phyloP scores from a whole-genome alignment of 805 yeast genomes.

The Ogataea wickerhamii region DNA sequence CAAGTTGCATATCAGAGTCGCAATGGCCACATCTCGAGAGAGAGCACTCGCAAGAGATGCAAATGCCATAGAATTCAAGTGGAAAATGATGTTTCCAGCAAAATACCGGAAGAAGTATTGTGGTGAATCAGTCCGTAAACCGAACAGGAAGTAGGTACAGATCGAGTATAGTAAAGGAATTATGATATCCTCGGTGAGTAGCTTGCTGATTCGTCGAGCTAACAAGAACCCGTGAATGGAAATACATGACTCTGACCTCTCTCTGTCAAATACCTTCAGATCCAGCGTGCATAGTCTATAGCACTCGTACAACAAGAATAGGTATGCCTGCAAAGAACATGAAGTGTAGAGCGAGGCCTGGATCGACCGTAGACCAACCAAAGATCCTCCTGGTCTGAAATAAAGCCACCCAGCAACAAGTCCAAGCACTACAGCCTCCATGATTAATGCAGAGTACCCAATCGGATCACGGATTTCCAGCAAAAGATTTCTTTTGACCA shows the following conservation, averaged over 20 bases:
- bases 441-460: slow-evolving; percentile 41
- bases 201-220: slow-evolving; percentile 61
- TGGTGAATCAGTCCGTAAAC: slow-evolving; percentile 47
- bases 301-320: slow-evolving; percentile 54
- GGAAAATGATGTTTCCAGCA: slow-evolving; percentile 52
- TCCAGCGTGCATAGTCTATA: slow-evolving; percentile 55
- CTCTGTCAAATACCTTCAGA: slow-evolving; percentile 58
- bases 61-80: slow-evolving; percentile 51
- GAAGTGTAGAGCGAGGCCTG: slow-evolving; percentile 52
- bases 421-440: slow-evolving; percentile 49
- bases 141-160: slow-evolving; percentile 75
- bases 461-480: slow-evolving; percentile 50
- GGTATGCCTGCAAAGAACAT: slow-evolving; percentile 51
- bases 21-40: slow-evolving; percentile 57
- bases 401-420: slow-evolving; percentile 75
- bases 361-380: slow-evolving; percentile 63
- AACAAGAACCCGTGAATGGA: slow-evolving; percentile 64
- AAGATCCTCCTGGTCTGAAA: slow-evolving; percentile 53
- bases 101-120: slow-evolving; percentile 61
- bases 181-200: slow-evolving; percentile 66
- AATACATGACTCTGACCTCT: slow-evolving; percentile 65
- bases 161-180: slow-evolving; percentile 55
- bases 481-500: slow-evolving; percentile 43
- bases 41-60: slow-evolving; percentile 54
- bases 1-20: slow-evolving; percentile 58